Base-by-base conservation (phyloP, 352 stramenopile genomes). In the Pythium utonaiense region DNA sequence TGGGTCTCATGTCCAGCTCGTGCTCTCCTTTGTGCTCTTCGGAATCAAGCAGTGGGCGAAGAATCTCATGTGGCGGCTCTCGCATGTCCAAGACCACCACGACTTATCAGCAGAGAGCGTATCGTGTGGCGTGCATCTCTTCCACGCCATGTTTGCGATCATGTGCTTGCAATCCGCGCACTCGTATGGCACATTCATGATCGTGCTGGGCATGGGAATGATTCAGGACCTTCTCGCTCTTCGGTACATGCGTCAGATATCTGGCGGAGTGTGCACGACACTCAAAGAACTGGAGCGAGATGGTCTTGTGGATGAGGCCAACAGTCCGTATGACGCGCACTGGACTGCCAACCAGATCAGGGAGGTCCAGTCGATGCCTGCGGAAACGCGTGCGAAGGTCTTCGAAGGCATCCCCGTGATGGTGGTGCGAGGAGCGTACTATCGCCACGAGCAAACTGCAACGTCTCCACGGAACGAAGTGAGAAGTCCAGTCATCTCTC, bases 131-230 rank as follows among this genome's bases (percentile, higher is more conserved):
- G 42, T 57, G 0, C 69, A 76, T 25, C 44, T 74, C 2, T 76
- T 78, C 45, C 71, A 80, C 51, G 52, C 70, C 6, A 56, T 80
- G 3, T 83, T 83, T 34, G 69, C 64, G 0, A 65, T 53, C 3
- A 67, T 62, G 48, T 80, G 63, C 47, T 45, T 83, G 3, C 71
- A 83, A 34, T 76, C 67, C 19, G 51, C 71, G 42, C 75, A 77
- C 47, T 77, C 69, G 7, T 17, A 64, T 3, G 44, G 67, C 25
- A 77, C 67, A 0, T 38, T 80, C 16, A 31, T 34, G 3, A 42
- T 71, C 21, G 30, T 83, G 16, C 17, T 72, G 6, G 21, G 48
- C 2, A 62, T 73, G 22, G 66, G 71, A 40, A 47, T 63, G 3
- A 40, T 36, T 3, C 69, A 83, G 5, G 60, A 62, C 17, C 1